Base-by-base conservation (phyloP, 208 protist genomes). In the Trypanosomatidae sp. region DNA sequence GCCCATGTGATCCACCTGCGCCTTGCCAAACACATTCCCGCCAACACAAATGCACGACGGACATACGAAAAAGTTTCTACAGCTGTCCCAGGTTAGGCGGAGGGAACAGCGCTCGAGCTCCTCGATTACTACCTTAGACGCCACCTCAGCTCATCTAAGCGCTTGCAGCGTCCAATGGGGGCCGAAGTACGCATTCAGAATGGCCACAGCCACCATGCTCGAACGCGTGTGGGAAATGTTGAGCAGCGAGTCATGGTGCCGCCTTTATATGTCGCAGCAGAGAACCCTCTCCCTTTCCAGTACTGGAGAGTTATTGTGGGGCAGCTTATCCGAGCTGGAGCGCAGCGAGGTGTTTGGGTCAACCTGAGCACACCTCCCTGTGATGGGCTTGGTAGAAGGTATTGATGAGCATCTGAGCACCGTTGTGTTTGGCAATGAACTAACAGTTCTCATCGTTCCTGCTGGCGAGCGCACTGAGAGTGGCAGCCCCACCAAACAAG, bases 141-240 rank as follows among this genome's bases (percentile, higher is more conserved):
- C 89, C 89, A 94, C 72, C 91, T 91, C 36, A 96, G 78, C 69
- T 94, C 89, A 70, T 96, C 90, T n/a, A 94, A 70, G 44, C 69
- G 82, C n/a, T 94, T 73, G 56, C 73, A 76, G 25, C 58, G 50
- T 25, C 92, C 90, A 65, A 65, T 91, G 92, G 7, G 56, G 69
- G 39, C 87, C 90, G 66, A 86, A 96, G 53, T 93, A 77, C 5
- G 83, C 72, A 1, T 71, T 15, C 44, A 65, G 50, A n/a, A 94
- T 59, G 7, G 82, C 74, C 58, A 68, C 85, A 19, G 55, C 59
- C 9, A 76, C 67, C 3, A 72, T 49, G 12, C 74, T 60, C 49
- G 47, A 58, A 39, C 71, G 65, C 19, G 77, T 72, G 1, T 71
- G 82, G 56, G 83, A 83, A 49, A 93, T 72, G 55, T 91, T 93